Evolutionary conservation across 177 flowering plant species (phyloP).

Genomic region (Vitis hybrid): DNA sequence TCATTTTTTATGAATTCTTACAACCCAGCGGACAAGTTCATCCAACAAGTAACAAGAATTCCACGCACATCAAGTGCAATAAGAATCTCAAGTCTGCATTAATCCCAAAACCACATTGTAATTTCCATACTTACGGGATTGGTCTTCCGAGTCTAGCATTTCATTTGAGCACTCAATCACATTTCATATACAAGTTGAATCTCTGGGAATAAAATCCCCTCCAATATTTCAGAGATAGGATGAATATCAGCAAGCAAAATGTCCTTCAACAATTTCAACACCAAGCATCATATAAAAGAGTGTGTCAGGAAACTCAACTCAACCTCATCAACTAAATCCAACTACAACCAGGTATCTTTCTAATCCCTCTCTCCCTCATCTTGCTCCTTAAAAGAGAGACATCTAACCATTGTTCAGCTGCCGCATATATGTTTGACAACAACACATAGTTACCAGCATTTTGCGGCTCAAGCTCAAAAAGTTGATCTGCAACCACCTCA

Average conservation of each 20-base stretch:
- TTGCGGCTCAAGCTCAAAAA: constrained; percentile 61
- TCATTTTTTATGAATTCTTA: neutral
- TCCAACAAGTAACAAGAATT: neutral
- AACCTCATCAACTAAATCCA: constrained; percentile 28
- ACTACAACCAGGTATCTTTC: constrained; percentile 59
- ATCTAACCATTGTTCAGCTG: constrained; percentile 60
- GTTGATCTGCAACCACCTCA: constrained; percentile 46
- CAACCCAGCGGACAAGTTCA: neutral
- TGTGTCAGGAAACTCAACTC: neutral
- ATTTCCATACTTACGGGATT: neutral
- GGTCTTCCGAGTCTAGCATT: neutral
- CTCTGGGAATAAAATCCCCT: neutral
- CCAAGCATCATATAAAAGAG: no score
- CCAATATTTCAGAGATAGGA: neutral
- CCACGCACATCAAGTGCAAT: neutral
- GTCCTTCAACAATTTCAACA: no score
- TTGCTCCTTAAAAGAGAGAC: constrained; percentile 45
- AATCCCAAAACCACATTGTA: neutral
- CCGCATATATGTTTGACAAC: constrained; percentile 74
- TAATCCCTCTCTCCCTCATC: constrained; percentile 60
- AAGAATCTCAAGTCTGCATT: neutral
- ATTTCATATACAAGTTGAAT: neutral
- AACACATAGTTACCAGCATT: constrained; percentile 67
- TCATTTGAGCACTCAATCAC: neutral
- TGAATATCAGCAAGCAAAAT: neutral